A percentile compares a stretch with the other conserved stretches of the same genome.
These are phyloP conservation scores for Gymnopilus dilepis DNA, from an alignment of 768 basidiomycete species.

Conservation along the genomic window DNA sequence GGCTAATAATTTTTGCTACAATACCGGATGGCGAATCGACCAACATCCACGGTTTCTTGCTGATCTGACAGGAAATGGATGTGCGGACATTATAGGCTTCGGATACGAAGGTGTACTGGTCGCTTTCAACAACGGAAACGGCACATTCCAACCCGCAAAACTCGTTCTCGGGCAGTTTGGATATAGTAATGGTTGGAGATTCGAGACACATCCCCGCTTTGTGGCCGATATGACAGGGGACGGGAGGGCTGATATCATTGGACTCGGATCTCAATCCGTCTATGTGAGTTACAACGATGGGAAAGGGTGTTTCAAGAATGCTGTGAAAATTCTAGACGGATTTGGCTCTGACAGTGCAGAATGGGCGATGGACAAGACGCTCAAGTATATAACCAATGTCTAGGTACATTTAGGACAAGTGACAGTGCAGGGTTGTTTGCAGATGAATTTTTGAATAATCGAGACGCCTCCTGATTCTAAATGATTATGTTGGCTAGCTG, in stretches of 20 bases:
- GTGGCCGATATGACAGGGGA: not conserved
- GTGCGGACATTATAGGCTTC: constrained; percentile 9
- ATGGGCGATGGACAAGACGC: not conserved
- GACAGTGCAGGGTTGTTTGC: too few species aligned
- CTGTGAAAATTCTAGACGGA: not conserved
- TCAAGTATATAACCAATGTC: not conserved
- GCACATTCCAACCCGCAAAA: constrained; percentile 7
- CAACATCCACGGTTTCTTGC: constrained; percentile 8
- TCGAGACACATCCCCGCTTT: not conserved
- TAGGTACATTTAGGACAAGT: too few species aligned
- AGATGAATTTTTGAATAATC: too few species aligned
- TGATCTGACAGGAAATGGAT: constrained; percentile 12
- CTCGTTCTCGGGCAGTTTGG: not conserved
- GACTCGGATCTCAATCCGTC: not conserved
- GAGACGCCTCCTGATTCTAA: too few species aligned
- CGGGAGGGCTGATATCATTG: not conserved
- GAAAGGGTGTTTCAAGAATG: not conserved
- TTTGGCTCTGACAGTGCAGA: not conserved
- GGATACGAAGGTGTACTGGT: constrained; percentile 1
- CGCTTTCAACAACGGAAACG: constrained; percentile 13
- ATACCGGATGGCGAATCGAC: not conserved
- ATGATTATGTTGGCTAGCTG: too few species aligned
- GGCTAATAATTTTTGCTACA: not conserved
- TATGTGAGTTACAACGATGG: constrained; percentile 1
- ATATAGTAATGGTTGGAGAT: not conserved